These are phyloP conservation scores for Pythium sp. DNA, from an alignment of 352 stramenopile genomes.

Conservation along the genomic window DNA sequence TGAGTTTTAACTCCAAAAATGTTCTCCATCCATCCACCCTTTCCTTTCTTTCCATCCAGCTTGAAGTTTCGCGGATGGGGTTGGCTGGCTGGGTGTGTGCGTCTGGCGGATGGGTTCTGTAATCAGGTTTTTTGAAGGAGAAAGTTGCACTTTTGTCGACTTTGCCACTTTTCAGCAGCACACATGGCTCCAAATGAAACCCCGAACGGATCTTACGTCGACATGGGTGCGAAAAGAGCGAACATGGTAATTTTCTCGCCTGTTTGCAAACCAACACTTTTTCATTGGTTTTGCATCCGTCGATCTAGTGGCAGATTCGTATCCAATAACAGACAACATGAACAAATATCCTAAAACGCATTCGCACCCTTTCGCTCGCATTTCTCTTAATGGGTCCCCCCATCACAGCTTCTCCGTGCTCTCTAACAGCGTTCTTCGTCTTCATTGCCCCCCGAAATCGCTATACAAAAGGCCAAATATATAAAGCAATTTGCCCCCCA, in stretches of 20 bases:
- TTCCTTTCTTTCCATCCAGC: neutral
- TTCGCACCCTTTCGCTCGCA: neutral
- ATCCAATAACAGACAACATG: neutral
- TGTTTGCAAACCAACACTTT: neutral
- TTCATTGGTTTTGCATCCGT: neutral
- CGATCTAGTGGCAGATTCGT: neutral
- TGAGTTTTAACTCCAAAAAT: conserved; percentile 1
- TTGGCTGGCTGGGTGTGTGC: neutral
- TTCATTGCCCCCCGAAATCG: neutral
- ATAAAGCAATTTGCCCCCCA: neutral
- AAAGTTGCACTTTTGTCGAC: neutral
- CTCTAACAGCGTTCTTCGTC: neutral
- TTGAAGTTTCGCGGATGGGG: conserved; percentile 6
- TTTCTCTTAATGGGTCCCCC: conserved; percentile 2
- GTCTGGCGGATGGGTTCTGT: neutral
- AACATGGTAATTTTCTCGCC: neutral
- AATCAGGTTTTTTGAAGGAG: neutral
- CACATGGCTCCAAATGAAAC: conserved; percentile 8
- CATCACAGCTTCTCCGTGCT: conserved; percentile 2
- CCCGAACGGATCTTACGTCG: neutral
- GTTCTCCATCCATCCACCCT: neutral
- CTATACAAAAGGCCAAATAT: neutral
- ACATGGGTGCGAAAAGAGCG: conserved; percentile 2
- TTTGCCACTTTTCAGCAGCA: neutral
- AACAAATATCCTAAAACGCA: neutral